Base-by-base conservation (phyloP, 257 asterid species). In the Solanum neorickii region DNA sequence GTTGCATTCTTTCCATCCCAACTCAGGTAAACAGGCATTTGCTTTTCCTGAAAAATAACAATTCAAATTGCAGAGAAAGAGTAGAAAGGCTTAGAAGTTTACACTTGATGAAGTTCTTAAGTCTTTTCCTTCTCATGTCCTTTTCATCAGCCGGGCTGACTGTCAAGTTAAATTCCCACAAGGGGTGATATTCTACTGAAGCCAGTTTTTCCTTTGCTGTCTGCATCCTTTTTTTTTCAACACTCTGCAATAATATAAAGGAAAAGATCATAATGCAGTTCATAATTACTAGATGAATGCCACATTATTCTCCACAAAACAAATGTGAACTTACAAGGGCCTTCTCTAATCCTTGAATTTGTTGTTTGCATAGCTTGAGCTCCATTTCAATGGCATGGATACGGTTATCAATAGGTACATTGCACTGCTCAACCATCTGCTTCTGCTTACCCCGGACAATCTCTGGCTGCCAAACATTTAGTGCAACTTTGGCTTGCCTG, bases 391-490 rank as follows among this genome's bases (percentile, higher is more conserved):
- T 93, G 65, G 95, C 86, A 86, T 88, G 91, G 62, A 95, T 88
- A 68, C 98, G 94, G 88, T 88, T 87, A 27, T 94, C 93, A 80
- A 92, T 88, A 60, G 97, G 94, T 52, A 97, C 96, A 83, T 88
- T 90, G 90, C 89, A 90, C 88, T 97, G 99, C 90, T 94, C 92
- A 87, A 97, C 90, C 88, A 94, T 88, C 92, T 92, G 93, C 85
- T 92, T 93, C 82, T 94, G 99, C 87, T 90, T 90, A 84, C 94
- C 96, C 27, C 97, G 92, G 52, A 97, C 86, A 83, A 94, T 86
- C 89, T 94, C 98, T 9, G 99, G 99, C 90, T 97, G 99, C 99
- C 99, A 97, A 86, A 97, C 98, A 27, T 94, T 93, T 91, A 94
- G 75, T 13, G 98, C 95, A 56, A 94, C 95, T 65, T 98, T 92